Percentiles rank a stretch among this genome's conserved stretches.
These are phyloP conservation scores for Candida xiaguanensis DNA, from an alignment of 805 yeast genomes.

Conservation along the genomic window DNA sequence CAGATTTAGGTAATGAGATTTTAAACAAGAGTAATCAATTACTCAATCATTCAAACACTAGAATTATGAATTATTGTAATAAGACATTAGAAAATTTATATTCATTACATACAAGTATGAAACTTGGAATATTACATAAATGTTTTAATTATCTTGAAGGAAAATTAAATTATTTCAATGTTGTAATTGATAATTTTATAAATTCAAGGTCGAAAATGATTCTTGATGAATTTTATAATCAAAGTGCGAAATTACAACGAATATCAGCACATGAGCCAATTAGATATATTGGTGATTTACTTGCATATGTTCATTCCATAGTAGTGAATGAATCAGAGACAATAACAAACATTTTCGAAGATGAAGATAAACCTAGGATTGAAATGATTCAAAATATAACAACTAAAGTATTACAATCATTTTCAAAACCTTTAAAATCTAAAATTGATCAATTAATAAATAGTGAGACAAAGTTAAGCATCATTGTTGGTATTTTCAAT, in stretches of 20 bases:
- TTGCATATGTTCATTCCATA: conserved; percentile 83
- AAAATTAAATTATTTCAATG: conserved; percentile 51
- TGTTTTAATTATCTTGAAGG: conserved; percentile 27
- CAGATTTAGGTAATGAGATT: conserved; percentile 60
- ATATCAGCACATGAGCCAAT: conserved; percentile 77
- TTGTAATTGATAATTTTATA: conserved; percentile 59
- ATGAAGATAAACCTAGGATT: conserved; percentile 26
- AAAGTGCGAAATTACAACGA: conserved; percentile 36
- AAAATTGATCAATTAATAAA: conserved; percentile 67
- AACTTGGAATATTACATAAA: conserved; percentile 25
- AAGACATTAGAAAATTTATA: conserved; percentile 30
- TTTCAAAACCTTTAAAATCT: conserved; percentile 59
- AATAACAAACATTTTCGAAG: conserved; percentile 53
- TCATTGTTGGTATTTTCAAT: conserved; percentile 56
- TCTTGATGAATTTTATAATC: conserved; percentile 59
- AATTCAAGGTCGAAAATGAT: conserved; percentile 65
- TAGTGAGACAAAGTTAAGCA: conserved; percentile 55
- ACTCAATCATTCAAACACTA: conserved; percentile 38
- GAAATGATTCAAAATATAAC: conserved; percentile 30
- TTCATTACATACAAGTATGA: conserved; percentile 21
- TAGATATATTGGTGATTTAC: conserved; percentile 78
- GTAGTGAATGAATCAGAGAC: conserved; percentile 86
- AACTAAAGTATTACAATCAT: conserved; percentile 47
- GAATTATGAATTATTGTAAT: conserved; percentile 27
- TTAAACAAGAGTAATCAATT: conserved; percentile 54